Percentiles rank a stretch among this genome's conserved stretches.
Conservation (phyloP, 2,329 filamentous ascomycete species). For the Allantophomopsis lycopodina region DNA sequence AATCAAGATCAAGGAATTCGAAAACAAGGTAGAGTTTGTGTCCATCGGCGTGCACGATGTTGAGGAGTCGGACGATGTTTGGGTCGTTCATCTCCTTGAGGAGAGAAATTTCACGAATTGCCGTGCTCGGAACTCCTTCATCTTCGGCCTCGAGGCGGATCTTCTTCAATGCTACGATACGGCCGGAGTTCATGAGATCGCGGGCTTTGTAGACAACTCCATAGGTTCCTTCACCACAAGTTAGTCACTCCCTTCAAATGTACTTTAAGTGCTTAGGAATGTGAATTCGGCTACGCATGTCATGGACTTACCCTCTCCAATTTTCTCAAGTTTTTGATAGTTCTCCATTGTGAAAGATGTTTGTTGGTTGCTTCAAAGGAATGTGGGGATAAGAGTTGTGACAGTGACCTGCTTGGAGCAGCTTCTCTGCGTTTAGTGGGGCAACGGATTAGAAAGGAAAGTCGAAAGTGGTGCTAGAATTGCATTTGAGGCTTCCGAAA, state of each 20-base stretch:
- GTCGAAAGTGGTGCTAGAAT: not conserved
- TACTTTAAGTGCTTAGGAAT: not conserved
- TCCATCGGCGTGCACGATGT: constrained; percentile 89
- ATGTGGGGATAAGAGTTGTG: constrained; percentile 5
- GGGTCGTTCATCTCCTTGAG: constrained; percentile 91
- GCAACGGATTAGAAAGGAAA: not conserved
- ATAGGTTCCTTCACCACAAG: constrained; percentile 56
- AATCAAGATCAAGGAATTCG: constrained; percentile 79
- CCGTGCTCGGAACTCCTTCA: constrained; percentile 83
- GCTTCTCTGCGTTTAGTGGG: no score
- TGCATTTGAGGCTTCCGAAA: no score
- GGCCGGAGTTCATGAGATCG: constrained; percentile 67
- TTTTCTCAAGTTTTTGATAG: constrained; percentile 94
- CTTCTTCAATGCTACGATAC: constrained; percentile 89
- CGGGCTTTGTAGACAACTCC: constrained; percentile 92
- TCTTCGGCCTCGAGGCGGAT: constrained; percentile 91
- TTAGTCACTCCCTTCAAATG: not conserved
- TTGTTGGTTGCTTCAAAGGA: constrained; percentile 10
- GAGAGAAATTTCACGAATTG: constrained; percentile 86
- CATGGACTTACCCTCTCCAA: constrained; percentile 65
- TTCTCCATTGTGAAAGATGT: constrained; percentile 58
- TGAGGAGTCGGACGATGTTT: constrained; percentile 76
- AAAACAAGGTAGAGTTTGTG: constrained; percentile 92
- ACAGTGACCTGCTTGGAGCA: no score
- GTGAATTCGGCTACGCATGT: not conserved